Conservation (phyloP, 2,329 filamentous ascomycete species). For the Colletotrichum sp. region DNA sequence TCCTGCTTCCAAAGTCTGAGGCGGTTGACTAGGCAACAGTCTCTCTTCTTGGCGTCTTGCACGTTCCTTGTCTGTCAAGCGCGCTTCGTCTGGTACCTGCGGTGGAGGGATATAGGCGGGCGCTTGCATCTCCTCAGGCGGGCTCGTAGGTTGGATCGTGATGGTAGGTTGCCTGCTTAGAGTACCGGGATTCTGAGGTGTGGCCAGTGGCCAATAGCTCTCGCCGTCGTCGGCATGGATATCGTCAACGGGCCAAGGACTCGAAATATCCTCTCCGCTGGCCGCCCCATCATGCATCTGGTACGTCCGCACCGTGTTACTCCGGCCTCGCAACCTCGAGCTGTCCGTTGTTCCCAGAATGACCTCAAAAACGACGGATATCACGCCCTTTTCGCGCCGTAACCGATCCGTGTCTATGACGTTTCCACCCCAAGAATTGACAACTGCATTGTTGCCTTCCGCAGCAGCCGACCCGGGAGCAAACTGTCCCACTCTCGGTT, state of each 20-base stretch:
- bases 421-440: constrained; percentile 64
- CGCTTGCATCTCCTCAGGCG: constrained; percentile 36
- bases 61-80: constrained; percentile 81
- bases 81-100: constrained; percentile 62
- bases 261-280: constrained; percentile 34
- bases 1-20: constrained; percentile 41
- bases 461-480: constrained; percentile 32
- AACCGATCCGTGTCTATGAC: constrained; percentile 89
- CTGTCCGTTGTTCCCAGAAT: constrained; percentile 87
- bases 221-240: constrained; percentile 11
- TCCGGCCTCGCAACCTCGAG: constrained; percentile 34
- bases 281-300: constrained; percentile 29
- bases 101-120: constrained; percentile 65
- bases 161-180: constrained; percentile 15
- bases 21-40: constrained; percentile 80
- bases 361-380: constrained; percentile 84
- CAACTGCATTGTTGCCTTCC: constrained; percentile 45
- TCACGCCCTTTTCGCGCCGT: constrained; percentile 88
- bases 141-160: constrained; percentile 7
- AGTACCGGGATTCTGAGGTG: background rate
- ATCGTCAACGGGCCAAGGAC: constrained; percentile 10
- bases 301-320: constrained; percentile 24
- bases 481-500: constrained; percentile 48
- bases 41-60: constrained; percentile 78
- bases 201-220: constrained; percentile 13